Conservation (phyloP, 768 basidiomycete species). For the Hypholoma sublateritium region DNA sequence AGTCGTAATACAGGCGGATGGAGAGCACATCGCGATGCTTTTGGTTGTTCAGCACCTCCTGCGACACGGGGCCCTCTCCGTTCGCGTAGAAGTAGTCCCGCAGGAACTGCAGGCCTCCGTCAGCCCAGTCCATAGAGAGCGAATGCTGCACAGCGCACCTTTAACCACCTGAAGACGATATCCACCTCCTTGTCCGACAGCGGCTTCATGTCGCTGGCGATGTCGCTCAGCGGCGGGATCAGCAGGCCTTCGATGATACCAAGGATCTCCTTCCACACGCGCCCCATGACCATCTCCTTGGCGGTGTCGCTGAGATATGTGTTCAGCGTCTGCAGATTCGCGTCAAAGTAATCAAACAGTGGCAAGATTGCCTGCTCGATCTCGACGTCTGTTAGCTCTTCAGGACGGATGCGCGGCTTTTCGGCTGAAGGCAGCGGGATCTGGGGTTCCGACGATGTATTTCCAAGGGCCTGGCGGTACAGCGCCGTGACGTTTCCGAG, state of each 20-base stretch:
- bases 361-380: slow-evolving; percentile 91
- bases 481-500: slow-evolving; percentile 79
- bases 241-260: slow-evolving; percentile 82
- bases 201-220: slow-evolving; percentile 86
- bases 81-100: slow-evolving; percentile 93
- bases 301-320: slow-evolving; percentile 81
- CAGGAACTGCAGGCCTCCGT: slow-evolving; percentile 62
- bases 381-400: slow-evolving; percentile 88
- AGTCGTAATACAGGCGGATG: slow-evolving; percentile 94
- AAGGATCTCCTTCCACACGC: slow-evolving; percentile 96
- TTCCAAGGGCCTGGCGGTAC: slow-evolving; percentile 75
- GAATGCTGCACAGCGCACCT: slow-evolving; percentile 45
- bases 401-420: slow-evolving; percentile 75
- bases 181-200: slow-evolving; percentile 96
- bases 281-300: slow-evolving; percentile 89
- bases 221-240: slow-evolving; percentile 86
- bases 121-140: neutral
- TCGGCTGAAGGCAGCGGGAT: slow-evolving; percentile 74
- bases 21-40: slow-evolving; percentile 92
- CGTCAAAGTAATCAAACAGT: slow-evolving; percentile 95
- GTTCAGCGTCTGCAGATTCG: slow-evolving; percentile 88
- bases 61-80: slow-evolving; percentile 87
- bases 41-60: slow-evolving; percentile 87
- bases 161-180: slow-evolving; percentile 98
- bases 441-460: slow-evolving; percentile 67